Evolutionary conservation across 495 filamentous ascomycete genomes (phyloP).

Genomic region (Thermothielavioides terrestris): DNA sequence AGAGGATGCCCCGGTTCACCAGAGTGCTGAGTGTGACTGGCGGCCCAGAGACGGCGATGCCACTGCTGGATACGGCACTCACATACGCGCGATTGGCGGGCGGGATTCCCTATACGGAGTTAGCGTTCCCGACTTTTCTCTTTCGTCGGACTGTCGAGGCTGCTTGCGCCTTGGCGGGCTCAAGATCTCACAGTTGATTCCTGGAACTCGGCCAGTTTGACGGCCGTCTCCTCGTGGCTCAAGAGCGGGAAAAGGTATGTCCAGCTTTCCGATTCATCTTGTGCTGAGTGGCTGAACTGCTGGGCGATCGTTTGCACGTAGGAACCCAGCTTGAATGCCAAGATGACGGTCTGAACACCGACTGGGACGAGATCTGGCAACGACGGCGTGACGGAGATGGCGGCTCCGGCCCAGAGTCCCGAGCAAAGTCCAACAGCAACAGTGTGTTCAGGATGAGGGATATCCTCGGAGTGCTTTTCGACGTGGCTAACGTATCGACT

Average conservation of each 20-base stretch:
- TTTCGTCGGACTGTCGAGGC: not conserved
- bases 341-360: slow-evolving; percentile 59
- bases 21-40: slow-evolving; percentile 54
- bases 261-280: slow-evolving; percentile 47
- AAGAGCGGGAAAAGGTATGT: slow-evolving; percentile 44
- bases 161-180: not conserved
- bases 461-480: slow-evolving; percentile 40
- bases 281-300: slow-evolving; percentile 40
- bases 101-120: slow-evolving; percentile 44
- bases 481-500: slow-evolving; percentile 39
- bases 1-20: slow-evolving; percentile 44
- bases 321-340: slow-evolving; percentile 64
- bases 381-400: slow-evolving; percentile 58
- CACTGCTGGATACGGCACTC: slow-evolving; percentile 61
- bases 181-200: slow-evolving; percentile 36
- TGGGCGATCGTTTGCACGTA: slow-evolving; percentile 46
- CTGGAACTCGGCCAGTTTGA: slow-evolving; percentile 45
- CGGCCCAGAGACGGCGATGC: slow-evolving; percentile 71
- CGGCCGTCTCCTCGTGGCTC: slow-evolving; percentile 36
- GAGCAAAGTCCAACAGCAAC: slow-evolving; percentile 60
- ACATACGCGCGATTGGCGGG: slow-evolving; percentile 58
- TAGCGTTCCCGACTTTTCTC: not conserved
- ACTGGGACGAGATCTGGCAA: slow-evolving; percentile 59
- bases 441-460: slow-evolving; percentile 35
- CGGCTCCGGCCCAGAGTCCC: slow-evolving; percentile 62